Evolutionary conservation across 2,329 filamentous ascomycete species (phyloP).

Genomic region (Monosporascus sp.): DNA sequence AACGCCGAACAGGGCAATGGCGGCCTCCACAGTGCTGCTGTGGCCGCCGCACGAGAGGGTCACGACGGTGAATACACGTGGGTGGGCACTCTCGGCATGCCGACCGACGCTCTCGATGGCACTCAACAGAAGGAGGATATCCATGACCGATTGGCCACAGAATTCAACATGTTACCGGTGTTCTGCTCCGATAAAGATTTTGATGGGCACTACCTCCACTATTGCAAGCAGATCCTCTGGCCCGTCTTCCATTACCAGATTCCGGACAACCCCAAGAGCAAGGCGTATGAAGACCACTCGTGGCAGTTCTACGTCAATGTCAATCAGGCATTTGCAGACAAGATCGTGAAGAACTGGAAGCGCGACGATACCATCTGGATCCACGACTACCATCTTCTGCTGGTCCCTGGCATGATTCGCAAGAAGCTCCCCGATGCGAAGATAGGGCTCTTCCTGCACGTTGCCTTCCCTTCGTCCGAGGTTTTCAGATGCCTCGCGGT

Average conservation of each 20-base stretch:
- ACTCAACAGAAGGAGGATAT: conserved; percentile 76
- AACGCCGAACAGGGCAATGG: conserved; percentile 89
- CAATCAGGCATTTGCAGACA: conserved; percentile 89
- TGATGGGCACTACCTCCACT: conserved; percentile 90
- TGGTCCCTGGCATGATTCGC: conserved; percentile 85
- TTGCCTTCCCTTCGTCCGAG: conserved; percentile 92
- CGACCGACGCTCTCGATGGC: conserved; percentile 76
- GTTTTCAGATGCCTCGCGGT: conserved; percentile 89
- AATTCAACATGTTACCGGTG: conserved; percentile 78
- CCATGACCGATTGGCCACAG: conserved; percentile 71
- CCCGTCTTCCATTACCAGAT: conserved; percentile 98
- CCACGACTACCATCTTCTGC: conserved; percentile 88
- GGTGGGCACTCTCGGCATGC: conserved; percentile 91
- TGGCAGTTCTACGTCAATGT: conserved; percentile 92
- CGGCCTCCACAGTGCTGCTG: conserved; percentile 81
- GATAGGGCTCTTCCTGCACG: conserved; percentile 94
- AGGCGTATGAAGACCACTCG: conserved; percentile 94
- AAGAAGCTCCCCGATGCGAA: conserved; percentile 87
- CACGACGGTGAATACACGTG: conserved; percentile 73
- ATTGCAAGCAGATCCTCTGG: conserved; percentile 97
- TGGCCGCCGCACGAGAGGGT: conserved; percentile 67
- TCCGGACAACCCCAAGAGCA: conserved; percentile 95
- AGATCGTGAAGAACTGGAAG: conserved; percentile 88
- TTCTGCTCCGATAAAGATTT: conserved; percentile 89
- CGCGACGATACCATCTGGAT: conserved; percentile 90